Percentiles rank a stretch among this genome's conserved stretches.
Conservation (phyloP, 2,329 filamentous ascomycete genomes). For the Karstenula rhodostoma region DNA sequence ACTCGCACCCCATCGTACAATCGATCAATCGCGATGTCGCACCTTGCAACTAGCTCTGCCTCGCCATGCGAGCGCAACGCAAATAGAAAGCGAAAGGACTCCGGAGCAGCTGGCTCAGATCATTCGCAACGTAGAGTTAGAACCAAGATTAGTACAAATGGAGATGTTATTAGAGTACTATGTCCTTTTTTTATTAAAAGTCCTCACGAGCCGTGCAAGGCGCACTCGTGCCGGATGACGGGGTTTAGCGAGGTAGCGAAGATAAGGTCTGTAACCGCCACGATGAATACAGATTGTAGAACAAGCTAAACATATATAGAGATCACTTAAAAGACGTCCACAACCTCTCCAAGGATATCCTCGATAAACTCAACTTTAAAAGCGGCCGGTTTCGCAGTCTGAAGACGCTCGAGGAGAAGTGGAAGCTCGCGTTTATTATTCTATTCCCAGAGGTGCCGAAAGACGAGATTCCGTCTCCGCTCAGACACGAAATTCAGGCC, state of each 20-base stretch:
- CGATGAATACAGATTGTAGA: not conserved
- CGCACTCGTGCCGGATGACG: slow-evolving; percentile 1
- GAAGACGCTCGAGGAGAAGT: slow-evolving; percentile 1
- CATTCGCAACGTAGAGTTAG: slow-evolving; percentile 1
- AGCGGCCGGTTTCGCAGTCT: not conserved
- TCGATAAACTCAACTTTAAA: slow-evolving; percentile 4
- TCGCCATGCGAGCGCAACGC: not conserved
- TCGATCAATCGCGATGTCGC: not conserved
- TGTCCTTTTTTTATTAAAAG: slow-evolving; percentile 3
- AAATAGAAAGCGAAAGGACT: slow-evolving; percentile 1
- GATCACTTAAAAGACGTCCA: slow-evolving; percentile 9
- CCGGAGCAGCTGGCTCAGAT: slow-evolving; percentile 2
- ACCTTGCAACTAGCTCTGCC: not conserved
- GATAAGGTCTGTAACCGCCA: not conserved
- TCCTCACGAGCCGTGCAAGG: not conserved
- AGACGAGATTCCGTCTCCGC: not conserved
- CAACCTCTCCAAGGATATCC: not conserved
- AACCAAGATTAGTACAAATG: not conserved
- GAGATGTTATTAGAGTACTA: not conserved
- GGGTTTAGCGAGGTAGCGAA: slow-evolving; percentile 7
- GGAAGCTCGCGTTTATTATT: slow-evolving; percentile 1
- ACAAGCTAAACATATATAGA: not conserved
- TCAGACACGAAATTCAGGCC: not conserved
- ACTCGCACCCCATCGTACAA: not conserved
- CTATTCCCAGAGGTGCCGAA: not conserved